Percentiles rank a stretch among this genome's conserved stretches.
Conservation (phyloP, 1,284 basidiomycete genomes). For the Marasmius tenuissimus region DNA sequence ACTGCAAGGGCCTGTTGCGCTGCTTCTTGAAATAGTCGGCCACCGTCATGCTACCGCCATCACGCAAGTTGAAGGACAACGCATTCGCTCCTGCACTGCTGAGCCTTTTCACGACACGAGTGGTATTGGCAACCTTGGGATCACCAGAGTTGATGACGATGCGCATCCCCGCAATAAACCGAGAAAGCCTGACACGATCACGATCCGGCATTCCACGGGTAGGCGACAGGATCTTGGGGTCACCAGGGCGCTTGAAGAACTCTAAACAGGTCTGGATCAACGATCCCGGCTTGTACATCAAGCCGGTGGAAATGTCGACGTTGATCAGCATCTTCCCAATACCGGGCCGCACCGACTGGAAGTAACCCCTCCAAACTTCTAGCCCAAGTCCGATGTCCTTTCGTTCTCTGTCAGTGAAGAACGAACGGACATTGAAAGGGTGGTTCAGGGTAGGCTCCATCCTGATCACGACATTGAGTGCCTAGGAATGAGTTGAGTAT, state of each 20-base stretch:
- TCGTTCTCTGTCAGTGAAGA: constrained; percentile 55
- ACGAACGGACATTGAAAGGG: constrained; percentile 61
- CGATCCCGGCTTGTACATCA: constrained; percentile 51
- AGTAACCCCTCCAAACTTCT: constrained; percentile 34
- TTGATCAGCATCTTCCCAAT: constrained; percentile 56
- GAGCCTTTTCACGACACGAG: constrained; percentile 45
- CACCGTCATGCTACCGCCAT: constrained; percentile 44
- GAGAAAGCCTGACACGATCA: constrained; percentile 45
- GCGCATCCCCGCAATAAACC: constrained; percentile 47
- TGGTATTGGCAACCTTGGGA: constrained; percentile 18
- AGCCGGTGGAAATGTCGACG: constrained; percentile 61
- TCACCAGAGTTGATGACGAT: constrained; percentile 29
- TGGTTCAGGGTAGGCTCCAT: constrained; percentile 59
- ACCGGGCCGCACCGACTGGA: constrained; percentile 60
- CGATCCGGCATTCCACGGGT: constrained; percentile 40
- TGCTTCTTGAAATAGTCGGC: constrained; percentile 47
- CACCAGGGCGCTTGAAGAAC: constrained; percentile 31
- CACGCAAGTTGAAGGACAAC: constrained; percentile 42
- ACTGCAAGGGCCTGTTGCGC: constrained; percentile 38
- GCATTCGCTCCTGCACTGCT: constrained; percentile 38
- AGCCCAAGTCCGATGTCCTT: constrained; percentile 40
- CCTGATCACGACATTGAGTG: constrained; percentile 60
- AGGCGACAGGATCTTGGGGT: constrained; percentile 34
- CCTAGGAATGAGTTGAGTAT: constrained; percentile 28
- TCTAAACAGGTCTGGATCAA: constrained; percentile 45